These are phyloP conservation scores for Trichoderma semiorbis DNA, from an alignment of 2,329 filamentous ascomycete genomes.

Conservation along the genomic window DNA sequence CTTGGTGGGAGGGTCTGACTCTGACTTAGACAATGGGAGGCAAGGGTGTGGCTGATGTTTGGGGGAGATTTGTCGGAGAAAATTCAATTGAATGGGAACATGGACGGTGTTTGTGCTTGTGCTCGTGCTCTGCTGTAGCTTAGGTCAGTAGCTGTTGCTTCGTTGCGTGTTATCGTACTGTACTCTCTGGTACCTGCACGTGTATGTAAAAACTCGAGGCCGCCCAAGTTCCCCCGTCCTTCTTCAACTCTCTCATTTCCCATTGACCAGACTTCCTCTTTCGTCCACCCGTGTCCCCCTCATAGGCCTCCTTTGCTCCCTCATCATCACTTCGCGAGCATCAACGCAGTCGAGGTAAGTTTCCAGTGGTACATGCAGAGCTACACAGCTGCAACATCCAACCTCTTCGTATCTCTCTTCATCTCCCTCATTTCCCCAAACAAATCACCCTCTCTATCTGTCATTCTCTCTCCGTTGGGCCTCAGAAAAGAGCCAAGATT, in stretches of 20 bases:
- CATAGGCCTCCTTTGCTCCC: background rate
- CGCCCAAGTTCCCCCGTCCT: background rate
- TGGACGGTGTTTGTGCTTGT: too few relatives aligned
- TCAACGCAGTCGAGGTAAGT: background rate
- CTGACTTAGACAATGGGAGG: background rate
- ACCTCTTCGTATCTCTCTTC: too few relatives aligned
- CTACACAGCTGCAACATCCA: too few relatives aligned
- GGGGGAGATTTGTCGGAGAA: background rate
- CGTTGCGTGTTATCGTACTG: background rate
- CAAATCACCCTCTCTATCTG: too few relatives aligned
- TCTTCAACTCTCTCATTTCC: background rate
- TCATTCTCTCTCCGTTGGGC: too few relatives aligned
- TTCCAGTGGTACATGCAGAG: too few relatives aligned
- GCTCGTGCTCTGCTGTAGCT: background rate
- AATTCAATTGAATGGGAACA: background rate
- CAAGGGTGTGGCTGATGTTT: background rate
- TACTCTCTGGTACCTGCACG: background rate
- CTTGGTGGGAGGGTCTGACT: background rate
- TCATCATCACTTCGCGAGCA: background rate
- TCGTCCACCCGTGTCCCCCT: background rate
- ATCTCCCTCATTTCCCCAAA: too few relatives aligned
- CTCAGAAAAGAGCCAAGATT: too few relatives aligned
- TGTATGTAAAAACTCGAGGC: background rate
- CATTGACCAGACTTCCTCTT: background rate
- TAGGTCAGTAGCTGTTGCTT: background rate